These are phyloP conservation scores for Russula abietina DNA, from an alignment of 768 basidiomycete genomes.

Conservation along the genomic window DNA sequence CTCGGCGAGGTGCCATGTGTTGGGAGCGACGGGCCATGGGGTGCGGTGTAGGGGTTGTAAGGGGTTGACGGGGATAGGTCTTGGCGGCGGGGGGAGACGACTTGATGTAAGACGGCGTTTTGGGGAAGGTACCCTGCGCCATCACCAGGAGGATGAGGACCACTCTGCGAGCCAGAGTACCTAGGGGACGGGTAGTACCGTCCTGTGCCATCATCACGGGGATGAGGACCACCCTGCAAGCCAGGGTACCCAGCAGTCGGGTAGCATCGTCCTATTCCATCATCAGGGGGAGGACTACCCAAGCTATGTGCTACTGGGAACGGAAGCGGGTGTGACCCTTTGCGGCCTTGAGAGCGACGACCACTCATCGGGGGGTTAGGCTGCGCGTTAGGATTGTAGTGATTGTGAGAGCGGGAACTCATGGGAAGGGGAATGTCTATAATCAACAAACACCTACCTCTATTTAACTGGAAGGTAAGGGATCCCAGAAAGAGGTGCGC, in stretches of 20 bases:
- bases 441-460: not conserved
- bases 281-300: not conserved
- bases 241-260: not conserved
- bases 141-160: too few species aligned
- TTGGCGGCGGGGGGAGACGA: too few species aligned
- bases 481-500: not conserved
- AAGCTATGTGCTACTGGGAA: not conserved
- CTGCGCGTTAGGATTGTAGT: not conserved
- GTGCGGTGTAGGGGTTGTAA: too few species aligned
- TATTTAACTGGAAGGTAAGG: not conserved
- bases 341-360: not conserved
- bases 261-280: too few species aligned
- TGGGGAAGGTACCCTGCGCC: not conserved
- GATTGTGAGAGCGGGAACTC: not conserved
- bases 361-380: not conserved
- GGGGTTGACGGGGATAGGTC: too few species aligned
- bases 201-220: too few species aligned
- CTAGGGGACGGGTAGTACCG: too few species aligned
- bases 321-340: not conserved
- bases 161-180: not conserved
- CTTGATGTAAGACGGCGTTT: too few species aligned
- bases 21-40: too few species aligned
- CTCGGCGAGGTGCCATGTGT: too few species aligned
- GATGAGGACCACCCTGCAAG: too few species aligned
- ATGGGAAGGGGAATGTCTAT: not conserved